A percentile compares a stretch with the other conserved stretches of the same genome.
phyloP scores from a whole-genome alignment of 305 asterid species.

The Solanum hybrid region DNA sequence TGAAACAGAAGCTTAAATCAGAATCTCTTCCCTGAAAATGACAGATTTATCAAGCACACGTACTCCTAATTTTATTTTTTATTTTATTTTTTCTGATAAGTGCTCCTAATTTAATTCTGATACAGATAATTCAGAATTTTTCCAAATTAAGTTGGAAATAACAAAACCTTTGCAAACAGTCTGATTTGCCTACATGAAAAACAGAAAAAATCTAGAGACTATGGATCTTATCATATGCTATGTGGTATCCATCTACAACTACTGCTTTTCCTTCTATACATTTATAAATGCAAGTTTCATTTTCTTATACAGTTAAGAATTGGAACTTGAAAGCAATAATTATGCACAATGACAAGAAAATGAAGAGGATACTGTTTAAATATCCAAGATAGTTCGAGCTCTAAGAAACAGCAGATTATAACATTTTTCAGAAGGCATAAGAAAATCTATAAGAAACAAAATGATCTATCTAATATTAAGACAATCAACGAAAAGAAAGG shows the following conservation, averaged over 20 bases:
- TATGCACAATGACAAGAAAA: neutral
- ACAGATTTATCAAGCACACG: neutral
- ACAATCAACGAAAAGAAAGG: constrained; percentile 11
- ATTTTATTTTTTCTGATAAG: neutral
- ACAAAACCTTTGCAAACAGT: neutral
- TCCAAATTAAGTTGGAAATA: neutral
- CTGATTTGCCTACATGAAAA: neutral
- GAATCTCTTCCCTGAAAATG: neutral
- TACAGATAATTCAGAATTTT: neutral
- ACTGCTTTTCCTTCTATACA: neutral
- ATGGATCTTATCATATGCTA: neutral
- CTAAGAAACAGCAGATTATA: neutral
- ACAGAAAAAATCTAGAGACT: neutral
- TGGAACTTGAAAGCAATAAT: neutral
- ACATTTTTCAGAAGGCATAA: neutral
- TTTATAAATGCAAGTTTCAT: neutral
- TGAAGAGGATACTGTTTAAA: neutral
- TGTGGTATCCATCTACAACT: neutral
- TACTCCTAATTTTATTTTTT: neutral
- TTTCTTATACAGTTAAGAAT: neutral
- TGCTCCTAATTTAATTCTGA: neutral
- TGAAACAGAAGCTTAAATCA: constrained; percentile 19
- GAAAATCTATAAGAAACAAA: constrained; percentile 6
- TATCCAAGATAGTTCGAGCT: neutral
- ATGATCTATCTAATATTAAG: neutral